Evolutionary conservation across 2,329 filamentous ascomycete species (phyloP), one percentile per base, ranked within the genome.

Genomic region (Penicillium corylophilum): DNA sequence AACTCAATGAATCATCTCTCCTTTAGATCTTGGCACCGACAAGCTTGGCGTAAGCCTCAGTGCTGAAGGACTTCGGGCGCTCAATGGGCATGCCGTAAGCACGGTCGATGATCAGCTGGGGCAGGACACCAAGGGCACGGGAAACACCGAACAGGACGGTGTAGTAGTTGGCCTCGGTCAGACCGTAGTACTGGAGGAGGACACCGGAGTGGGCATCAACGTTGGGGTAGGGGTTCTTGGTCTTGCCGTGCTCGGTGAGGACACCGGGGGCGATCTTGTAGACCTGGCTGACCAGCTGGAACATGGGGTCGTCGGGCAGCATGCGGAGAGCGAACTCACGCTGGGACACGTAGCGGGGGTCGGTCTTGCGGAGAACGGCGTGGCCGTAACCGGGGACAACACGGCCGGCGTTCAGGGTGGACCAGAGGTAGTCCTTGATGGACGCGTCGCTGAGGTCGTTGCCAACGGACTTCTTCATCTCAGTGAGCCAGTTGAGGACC

Each of bases 191-290:
- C 83, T 99, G 94, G 67, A 99, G 90, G 63, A 99, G 90, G 64
- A 99, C 94, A 83, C 94, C 94, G 28, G 92, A 96, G 88, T 97
- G 94, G 71, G 93, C 92, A 72, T 97, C 93, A 71, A 97, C 92
- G 82, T 97, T 97, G 78, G 94, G 94, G 85, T 84, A 97, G 64
- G 93, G 93, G 89, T 97, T 96, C 89, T 97, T 97, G 83, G 93
- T 97, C 90, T 99, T 99, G 81, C 94, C 94, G 82, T 99, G 94
- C 87, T 99, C 91, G 64, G 94, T 99, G 75, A 99, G 83, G 69
- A 99, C 94, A 71, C 88, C 89, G 62, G 94, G 94, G 61, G 94
- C 94, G 69, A 99, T 97, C 90, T 99, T 99, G 89, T 97, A 99
- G 67, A 99, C 94, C 82, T 99, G 94, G 84, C 89, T 95, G 80